Conservation (phyloP, 768 basidiomycete genomes). For the Gymnopilus dilepis region DNA sequence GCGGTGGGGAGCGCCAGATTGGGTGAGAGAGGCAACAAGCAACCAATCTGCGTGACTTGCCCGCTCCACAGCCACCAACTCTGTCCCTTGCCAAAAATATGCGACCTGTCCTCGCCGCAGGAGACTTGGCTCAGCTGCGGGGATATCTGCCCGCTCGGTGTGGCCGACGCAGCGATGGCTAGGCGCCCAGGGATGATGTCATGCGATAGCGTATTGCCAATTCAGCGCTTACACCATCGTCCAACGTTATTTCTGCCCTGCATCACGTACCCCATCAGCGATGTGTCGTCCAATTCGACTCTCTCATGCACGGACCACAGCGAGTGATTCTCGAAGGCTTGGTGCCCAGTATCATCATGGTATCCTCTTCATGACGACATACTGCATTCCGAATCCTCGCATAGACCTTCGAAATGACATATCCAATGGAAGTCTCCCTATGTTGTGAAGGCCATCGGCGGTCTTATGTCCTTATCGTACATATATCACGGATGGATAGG, state of each 20-base stretch:
- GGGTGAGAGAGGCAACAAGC: conserved; percentile 10
- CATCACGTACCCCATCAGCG: too few species aligned
- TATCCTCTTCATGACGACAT: background rate
- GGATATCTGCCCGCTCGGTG: too few species aligned
- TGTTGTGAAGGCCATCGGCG: too few species aligned
- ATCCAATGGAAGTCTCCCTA: background rate
- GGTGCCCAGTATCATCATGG: background rate
- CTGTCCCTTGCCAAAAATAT: background rate
- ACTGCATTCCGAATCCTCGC: background rate
- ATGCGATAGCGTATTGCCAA: background rate
- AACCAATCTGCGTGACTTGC: conserved; percentile 15
- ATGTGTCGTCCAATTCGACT: too few species aligned
- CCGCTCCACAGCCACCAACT: conserved; percentile 23
- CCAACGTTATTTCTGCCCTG: background rate
- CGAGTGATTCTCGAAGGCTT: too few species aligned
- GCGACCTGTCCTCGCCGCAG: background rate
- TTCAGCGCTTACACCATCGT: background rate
- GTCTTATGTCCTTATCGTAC: too few species aligned
- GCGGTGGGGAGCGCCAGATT: conserved; percentile 27
- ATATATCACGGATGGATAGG: too few species aligned
- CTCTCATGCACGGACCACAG: too few species aligned
- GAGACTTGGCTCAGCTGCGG: too few species aligned
- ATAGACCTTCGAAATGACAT: background rate
- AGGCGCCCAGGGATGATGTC: conserved; percentile 1
- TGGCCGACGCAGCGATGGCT: background rate